Base-by-base conservation (phyloP, 805 yeast genomes). In the Lipomyces yamadae region DNA sequence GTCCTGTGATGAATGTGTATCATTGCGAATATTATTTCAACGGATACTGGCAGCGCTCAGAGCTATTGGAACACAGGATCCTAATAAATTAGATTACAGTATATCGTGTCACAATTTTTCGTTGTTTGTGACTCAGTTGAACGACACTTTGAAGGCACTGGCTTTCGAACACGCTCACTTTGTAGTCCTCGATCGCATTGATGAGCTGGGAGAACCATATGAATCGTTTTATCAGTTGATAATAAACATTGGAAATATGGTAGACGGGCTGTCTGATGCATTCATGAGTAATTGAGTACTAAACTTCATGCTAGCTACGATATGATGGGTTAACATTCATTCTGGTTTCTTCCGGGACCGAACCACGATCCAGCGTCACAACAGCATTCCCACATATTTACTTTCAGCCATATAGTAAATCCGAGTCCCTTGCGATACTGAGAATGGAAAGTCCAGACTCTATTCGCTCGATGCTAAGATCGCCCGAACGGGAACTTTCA, bases 1-100 rank as follows among this genome's bases (percentile, higher is more conserved):
- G 52, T 18, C 61, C 2, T 60, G 71, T 48, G 71, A 68, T 42
- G 69, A 68, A 34, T 66, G 69, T 42, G 61, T 58, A 4, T n/a
- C 66, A 10, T 30, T 52, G 13, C 63, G 67, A 33, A 52, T 62
- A 13, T 52, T 58, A 18, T 55, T 65, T 29, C 68, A 65, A 33
- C 68, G 68, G 18, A 65, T 62, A n/a, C 15, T 53, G 15, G 59
- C 67, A 2, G 54, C 66, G 3, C 37, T 65, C 4, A 56, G 61
- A 6, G 24, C 39, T 15, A 50, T 29, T 29, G 34, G 42, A 33
- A 30, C 24, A 30, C n/a, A 18, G 32, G 56, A 55, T 18, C 24
- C 55, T 18, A 37, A 29, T 32, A 42, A 15, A 8, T 7, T 32
- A 4, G 60, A 59, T 18, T 42, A 63, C 42, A 58, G 61, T 52